phyloP scores from a whole-genome alignment of 441 rosid genomes.

The Brassica hybrid region DNA sequence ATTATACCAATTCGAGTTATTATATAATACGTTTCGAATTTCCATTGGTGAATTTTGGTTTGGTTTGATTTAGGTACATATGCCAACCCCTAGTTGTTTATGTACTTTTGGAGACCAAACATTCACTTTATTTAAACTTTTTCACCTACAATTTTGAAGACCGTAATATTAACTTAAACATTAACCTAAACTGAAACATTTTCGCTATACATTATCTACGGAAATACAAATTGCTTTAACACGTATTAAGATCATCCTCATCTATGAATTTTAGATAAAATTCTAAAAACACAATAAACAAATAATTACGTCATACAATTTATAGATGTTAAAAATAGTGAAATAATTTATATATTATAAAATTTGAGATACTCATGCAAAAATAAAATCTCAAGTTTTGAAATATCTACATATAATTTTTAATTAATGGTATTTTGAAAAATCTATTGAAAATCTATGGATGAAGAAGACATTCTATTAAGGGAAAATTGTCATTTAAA shows the following conservation, averaged over 20 bases:
- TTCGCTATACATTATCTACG: background rate
- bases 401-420: background rate
- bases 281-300: too few relatives aligned
- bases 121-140: background rate
- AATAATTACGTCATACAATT: too few relatives aligned
- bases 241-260: background rate
- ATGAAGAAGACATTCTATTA: background rate
- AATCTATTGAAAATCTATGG: background rate
- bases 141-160: background rate
- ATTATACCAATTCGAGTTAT: background rate
- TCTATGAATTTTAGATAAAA: too few relatives aligned
- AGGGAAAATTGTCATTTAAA: background rate
- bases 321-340: too few relatives aligned
- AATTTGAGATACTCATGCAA: too few relatives aligned
- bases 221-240: background rate
- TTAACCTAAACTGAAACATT: background rate
- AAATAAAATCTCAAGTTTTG: background rate
- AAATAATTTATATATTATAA: too few relatives aligned
- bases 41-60: background rate
- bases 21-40: background rate
- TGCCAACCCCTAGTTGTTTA: background rate
- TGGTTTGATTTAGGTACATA: background rate
- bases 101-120: background rate
- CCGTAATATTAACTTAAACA: background rate
- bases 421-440: background rate